Percentiles rank a stretch among this genome's conserved stretches.
phyloP scores from a whole-genome alignment of 371 early-diverging fungal species.

The Blastocladiella emersonii region DNA sequence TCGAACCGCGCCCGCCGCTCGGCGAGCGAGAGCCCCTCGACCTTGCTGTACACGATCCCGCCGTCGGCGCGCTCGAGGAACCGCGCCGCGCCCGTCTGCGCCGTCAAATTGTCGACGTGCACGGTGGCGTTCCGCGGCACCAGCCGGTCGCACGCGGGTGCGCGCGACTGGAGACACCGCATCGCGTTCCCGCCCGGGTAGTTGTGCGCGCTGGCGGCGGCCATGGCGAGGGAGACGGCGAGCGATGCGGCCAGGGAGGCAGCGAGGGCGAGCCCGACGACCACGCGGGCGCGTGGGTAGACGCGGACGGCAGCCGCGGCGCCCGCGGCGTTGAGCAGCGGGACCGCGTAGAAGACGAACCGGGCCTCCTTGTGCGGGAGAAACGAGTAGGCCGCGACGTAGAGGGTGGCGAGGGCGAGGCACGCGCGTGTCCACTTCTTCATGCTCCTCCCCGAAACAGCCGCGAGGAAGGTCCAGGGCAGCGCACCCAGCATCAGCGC shows the following conservation, averaged over 20 bases:
- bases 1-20: neutral
- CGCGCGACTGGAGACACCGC: neutral
- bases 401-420: constrained; percentile 15
- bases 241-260: constrained; percentile 19
- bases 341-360: constrained; percentile 78
- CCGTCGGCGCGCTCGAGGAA: neutral
- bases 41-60: neutral
- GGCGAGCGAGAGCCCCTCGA: neutral
- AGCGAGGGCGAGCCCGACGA: constrained; percentile 13
- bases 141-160: neutral
- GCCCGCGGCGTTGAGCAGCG: constrained; percentile 65
- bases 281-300: constrained; percentile 7
- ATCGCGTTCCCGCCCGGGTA: constrained; percentile 80
- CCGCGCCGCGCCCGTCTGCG: neutral
- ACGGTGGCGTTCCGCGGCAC: neutral
- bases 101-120: neutral
- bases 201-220: constrained; percentile 53
- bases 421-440: no score
- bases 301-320: constrained; percentile 31
- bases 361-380: constrained; percentile 95
- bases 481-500: constrained; percentile 50
- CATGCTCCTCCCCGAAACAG: neutral
- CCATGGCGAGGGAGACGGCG: constrained; percentile 26
- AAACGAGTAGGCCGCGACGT: constrained; percentile 49
- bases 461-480: constrained; percentile 40